Base-by-base conservation (phyloP, 805 yeast species). In the Isabelozyma rhagii region DNA sequence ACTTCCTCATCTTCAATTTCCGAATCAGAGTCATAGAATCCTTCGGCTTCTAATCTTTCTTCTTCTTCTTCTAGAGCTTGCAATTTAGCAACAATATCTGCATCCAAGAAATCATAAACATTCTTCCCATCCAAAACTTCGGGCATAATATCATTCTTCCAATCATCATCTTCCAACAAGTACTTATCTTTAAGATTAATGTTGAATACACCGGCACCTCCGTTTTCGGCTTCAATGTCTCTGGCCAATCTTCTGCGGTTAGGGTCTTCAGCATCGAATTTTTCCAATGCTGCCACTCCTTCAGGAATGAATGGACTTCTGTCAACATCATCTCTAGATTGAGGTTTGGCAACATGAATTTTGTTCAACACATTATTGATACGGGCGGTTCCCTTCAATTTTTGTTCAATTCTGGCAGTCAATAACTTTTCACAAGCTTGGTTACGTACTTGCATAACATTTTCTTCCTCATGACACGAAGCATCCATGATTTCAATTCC, bases 201-300 rank as follows among this genome's bases (percentile, higher is more conserved):
- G 75, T 91, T 94, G 79, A 75, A 94, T 36, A 94, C 99, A 79
- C 99, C 99, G 42, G 99, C 97, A 67, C 99, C 99, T 66, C 99
- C 99, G 62, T 94, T 89, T 67, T 87, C 97, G 45, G 80, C 86
- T 75, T 94, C 99, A 54, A 91, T 77, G 66, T 94, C 98, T 63
- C 89, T 82, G 39, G 96, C 91, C 62, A 94, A 80, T 57, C 63
- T 78, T 66, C 91, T 82, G 69, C 96, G 84, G 63, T 87, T 79
- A 56, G 96, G 94, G 71, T 90, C 97, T 57, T 79, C 79, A 18
- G 78, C 68, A 69, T 89, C 94, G 66, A 87, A 91, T 69, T 85
- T 87, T 64, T 74, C 78, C 61, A 82, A 59, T 13, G 55, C 58
- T 61, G 78, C 77, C 54, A 80, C 87, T 31, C 82, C 85, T 38